Evolutionary conservation across 768 basidiomycete species (phyloP), one percentile per base, ranked within the genome.

Genomic region (Lentinula detonsa): DNA sequence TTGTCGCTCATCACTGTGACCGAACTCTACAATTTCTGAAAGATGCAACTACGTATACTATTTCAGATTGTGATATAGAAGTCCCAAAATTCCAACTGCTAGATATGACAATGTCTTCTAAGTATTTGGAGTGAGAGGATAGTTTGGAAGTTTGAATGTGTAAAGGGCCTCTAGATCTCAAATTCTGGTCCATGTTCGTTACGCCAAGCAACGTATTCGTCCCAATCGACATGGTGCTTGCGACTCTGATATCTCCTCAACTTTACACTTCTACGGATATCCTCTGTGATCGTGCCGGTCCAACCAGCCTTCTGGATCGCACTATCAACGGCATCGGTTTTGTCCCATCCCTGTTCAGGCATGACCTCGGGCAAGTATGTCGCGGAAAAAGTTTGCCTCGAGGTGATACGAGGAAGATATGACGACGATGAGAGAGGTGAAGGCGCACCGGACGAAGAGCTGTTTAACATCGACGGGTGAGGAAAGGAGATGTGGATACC

Each of bases 291-390:
- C 54, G 73, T 72, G 1, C 91, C 93, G 60, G 72, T 82, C 89
- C 90, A 98, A 3, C 95, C 97, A 3, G 95, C 92, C 74, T 99
- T 99, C 64, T 85, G 83, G 64, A 98, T 93, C 33, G 95, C 93
- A 66, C 88, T 93, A 66, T 95, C 88, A 42, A 99, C 75, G 6
- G 96, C 88, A 72, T 97, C 91, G 61, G 88, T 76, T 81, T 90
- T 90, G 63, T 87, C 84, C 97, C 97, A 99, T 6, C 93, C 95
- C 73, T 98, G 96, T 40, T 93, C 92, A 0, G 88, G 83, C 46
- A 92, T 89, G 62, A 99, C 90, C 59, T 98, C 88, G 4, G 97
- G 97, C 10, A 99, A 81, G 74, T 95, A 99, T 0, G 93, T 95
- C 7, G 95, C 95, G 10, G 86, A 82, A 66, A 95, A 86, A 1